Evolutionary conservation across 1,139 yeast genomes (phyloP).

Genomic region (Geotrichum citri-aurantii): DNA sequence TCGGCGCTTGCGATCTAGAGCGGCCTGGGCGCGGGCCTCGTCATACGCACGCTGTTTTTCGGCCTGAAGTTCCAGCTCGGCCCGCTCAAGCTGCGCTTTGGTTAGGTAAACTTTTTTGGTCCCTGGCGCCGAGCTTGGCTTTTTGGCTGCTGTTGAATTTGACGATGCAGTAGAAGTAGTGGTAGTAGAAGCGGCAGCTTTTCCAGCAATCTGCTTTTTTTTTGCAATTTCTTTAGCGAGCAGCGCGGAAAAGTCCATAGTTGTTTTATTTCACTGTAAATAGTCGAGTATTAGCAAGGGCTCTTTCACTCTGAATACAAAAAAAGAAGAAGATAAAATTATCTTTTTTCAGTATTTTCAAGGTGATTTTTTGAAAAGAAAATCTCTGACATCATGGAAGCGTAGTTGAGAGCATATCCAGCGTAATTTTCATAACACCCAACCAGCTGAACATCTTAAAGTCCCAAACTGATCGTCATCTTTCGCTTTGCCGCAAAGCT

Average conservation of each 20-base stretch:
- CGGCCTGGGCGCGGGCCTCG: conserved; percentile 24
- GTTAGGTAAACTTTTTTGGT: conserved; percentile 20
- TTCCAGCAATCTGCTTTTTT: conserved; percentile 24
- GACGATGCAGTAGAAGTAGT: background rate
- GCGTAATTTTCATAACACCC: background rate
- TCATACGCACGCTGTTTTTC: conserved; percentile 32
- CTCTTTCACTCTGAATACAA: background rate
- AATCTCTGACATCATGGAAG: background rate
- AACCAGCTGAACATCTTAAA: background rate
- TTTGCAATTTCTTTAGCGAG: conserved; percentile 33
- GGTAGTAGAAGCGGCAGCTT: background rate
- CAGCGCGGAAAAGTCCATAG: conserved; percentile 34
- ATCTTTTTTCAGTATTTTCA: background rate
- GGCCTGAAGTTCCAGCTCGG: conserved; percentile 26
- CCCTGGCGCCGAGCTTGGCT: background rate
- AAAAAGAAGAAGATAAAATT: background rate
- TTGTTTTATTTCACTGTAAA: background rate
- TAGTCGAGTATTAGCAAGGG: background rate
- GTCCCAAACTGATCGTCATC: background rate
- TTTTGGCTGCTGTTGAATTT: background rate
- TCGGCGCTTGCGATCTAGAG: conserved; percentile 25
- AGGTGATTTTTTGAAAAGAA: too few species aligned
- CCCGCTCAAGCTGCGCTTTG: conserved; percentile 26
- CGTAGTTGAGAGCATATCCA: background rate
- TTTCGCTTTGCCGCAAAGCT: background rate